Evolutionary conservation across 495 filamentous ascomycete genomes (phyloP).

Genomic region (Polyplosphaeria fusca): DNA sequence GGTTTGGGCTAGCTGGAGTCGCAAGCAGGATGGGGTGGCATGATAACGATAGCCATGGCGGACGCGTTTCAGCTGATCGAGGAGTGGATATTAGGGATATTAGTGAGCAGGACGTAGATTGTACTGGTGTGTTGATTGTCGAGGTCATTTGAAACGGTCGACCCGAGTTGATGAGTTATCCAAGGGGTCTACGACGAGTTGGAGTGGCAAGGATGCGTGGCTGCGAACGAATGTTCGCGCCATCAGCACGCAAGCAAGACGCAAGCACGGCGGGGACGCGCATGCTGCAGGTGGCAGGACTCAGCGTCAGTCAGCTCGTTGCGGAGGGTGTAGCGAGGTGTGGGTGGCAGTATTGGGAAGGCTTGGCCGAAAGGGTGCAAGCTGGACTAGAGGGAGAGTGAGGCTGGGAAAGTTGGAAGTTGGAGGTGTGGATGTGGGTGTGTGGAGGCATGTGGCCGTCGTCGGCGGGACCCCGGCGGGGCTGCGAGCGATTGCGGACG

Average conservation of each 20-base stretch:
- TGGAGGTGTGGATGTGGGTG: conserved; percentile 5
- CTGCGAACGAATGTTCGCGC: conserved; percentile 32
- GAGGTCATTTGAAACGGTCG: conserved; percentile 18
- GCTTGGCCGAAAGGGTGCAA: conserved; percentile 16
- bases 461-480: background rate
- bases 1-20: conserved; percentile 6
- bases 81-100: too few relatives aligned
- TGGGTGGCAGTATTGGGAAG: conserved; percentile 18
- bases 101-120: conserved; percentile 9
- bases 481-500: too few relatives aligned
- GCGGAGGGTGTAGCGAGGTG: conserved; percentile 19
- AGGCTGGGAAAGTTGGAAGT: background rate
- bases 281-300: background rate
- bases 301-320: conserved; percentile 24
- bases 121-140: conserved; percentile 14
- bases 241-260: conserved; percentile 8
- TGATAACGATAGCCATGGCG: conserved; percentile 20
- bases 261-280: background rate
- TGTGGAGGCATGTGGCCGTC: background rate
- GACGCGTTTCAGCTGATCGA: conserved; percentile 16
- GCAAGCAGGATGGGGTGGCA: conserved; percentile 3
- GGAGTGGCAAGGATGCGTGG: too few relatives aligned
- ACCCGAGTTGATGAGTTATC: too few relatives aligned
- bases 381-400: conserved; percentile 20
- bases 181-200: background rate